Evolutionary conservation across 2,329 filamentous ascomycete genomes (phyloP).

Genomic region (Colletotrichum karsti): DNA sequence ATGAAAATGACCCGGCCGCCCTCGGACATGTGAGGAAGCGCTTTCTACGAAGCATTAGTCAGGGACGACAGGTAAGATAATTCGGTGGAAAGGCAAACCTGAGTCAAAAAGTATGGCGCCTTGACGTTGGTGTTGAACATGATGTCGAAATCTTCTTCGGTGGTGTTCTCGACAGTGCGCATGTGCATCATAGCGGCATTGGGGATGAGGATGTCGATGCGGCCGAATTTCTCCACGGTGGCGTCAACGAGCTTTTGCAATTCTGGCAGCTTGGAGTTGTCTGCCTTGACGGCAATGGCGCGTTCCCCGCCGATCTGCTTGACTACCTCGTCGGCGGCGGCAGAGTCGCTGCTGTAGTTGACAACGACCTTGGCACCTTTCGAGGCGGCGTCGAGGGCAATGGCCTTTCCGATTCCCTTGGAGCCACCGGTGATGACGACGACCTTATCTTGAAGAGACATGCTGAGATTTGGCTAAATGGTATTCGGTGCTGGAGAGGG

Average conservation of each 20-base stretch:
- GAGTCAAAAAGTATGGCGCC: conserved; percentile 61
- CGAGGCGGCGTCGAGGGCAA: conserved; percentile 63
- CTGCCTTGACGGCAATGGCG: conserved; percentile 63
- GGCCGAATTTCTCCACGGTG: conserved; percentile 58
- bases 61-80: background rate
- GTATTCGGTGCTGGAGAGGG: background rate
- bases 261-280: conserved; percentile 55
- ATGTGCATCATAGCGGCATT: conserved; percentile 63
- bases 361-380: conserved; percentile 66
- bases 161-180: conserved; percentile 56
- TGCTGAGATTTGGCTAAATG: background rate
- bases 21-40: conserved; percentile 56
- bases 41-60: conserved; percentile 47
- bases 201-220: conserved; percentile 66
- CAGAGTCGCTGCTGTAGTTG: conserved; percentile 59
- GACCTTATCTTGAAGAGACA: conserved; percentile 47
- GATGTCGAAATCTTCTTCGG: conserved; percentile 59
- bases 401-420: conserved; percentile 68
- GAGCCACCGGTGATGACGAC: conserved; percentile 63
- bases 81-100: conserved; percentile 36
- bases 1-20: conserved; percentile 62
- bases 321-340: conserved; percentile 58
- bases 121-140: conserved; percentile 64
- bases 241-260: conserved; percentile 58
- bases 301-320: conserved; percentile 54